These are phyloP conservation scores for Grigorovia jiainica DNA, from an alignment of 805 yeast genomes.

Conservation along the genomic window DNA sequence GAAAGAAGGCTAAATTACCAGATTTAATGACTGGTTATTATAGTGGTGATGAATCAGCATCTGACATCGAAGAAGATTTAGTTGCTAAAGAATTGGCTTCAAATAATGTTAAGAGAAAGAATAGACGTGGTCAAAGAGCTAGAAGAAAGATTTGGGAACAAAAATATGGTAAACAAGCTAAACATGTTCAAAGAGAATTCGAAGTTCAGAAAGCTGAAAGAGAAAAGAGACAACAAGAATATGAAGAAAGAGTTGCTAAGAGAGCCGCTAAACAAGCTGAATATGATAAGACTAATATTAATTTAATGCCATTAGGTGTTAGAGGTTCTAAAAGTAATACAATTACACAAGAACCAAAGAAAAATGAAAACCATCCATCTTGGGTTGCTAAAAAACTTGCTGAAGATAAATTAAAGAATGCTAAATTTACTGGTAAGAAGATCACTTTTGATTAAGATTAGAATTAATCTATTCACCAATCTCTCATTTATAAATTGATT, in stretches of 20 bases:
- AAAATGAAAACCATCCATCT: slow-evolving; percentile 65
- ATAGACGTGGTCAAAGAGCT: slow-evolving; percentile 95
- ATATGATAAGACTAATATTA: slow-evolving; percentile 17
- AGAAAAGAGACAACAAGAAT: slow-evolving; percentile 52
- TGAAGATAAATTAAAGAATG: slow-evolving; percentile 54
- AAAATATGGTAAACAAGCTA: slow-evolving; percentile 78
- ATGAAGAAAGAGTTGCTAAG: slow-evolving; percentile 61
- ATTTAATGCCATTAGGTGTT: slow-evolving; percentile 8
- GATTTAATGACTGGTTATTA: slow-evolving; percentile 69
- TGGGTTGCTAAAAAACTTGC: slow-evolving; percentile 86
- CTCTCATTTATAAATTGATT: neutral
- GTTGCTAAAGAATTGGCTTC: slow-evolving; percentile 33
- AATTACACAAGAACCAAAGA: slow-evolving; percentile 3
- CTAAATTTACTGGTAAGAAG: slow-evolving; percentile 77
- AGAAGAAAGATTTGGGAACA: slow-evolving; percentile 94
- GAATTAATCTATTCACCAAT: neutral
- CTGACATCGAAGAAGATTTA: slow-evolving; percentile 41
- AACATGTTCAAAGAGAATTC: slow-evolving; percentile 64
- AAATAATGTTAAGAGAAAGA: slow-evolving; percentile 48
- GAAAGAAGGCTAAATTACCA: slow-evolving; percentile 42
- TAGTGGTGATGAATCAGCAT: slow-evolving; percentile 72
- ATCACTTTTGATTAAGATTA: slow-evolving; percentile 49
- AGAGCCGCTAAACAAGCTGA: slow-evolving; percentile 46
- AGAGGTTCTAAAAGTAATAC: slow-evolving; percentile 7
- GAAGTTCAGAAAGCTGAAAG: slow-evolving; percentile 45